Evolutionary conservation across 2,329 filamentous ascomycete genomes (phyloP), one percentile per base, ranked within the genome.

Genomic region (Alternaria metachromatica): DNA sequence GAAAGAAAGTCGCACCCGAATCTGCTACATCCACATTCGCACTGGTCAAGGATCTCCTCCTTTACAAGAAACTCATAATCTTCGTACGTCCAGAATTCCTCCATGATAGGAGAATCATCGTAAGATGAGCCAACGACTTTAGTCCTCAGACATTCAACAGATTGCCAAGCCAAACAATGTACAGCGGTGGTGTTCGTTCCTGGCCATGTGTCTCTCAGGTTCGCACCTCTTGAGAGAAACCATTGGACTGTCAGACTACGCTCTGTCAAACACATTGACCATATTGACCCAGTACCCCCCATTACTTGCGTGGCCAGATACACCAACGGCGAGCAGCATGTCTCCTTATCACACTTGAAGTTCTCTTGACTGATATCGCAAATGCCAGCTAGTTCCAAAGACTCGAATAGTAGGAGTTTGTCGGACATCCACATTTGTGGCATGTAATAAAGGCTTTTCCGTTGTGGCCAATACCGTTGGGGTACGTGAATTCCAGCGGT

Each of bases 101-200:
- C 3, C 15, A 37, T 37, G 13, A 9, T 6, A 13, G 12, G 3
- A 13, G 12, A 7, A 30, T 13, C 30, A 15, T 15, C 30, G 30
- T 0, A 15, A 37, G 2, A 4, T 15, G 30, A 1, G 6, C 3
- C 0, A 4, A 3, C 0, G 30, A 15, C 30, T 37, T 15, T 0
- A 1, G 1, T 4, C 3, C 13, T 7, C 30, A n/a, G 8, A n/a
- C 4, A n/a, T 18, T 6, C 3, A 6, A 15, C 46, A 12, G 46
- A 49, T 18, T 49, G 46, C 46, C 15, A 20, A 1, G 25, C 25
- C 15, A 49, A 5, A 49, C 46, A 49, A 28, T 49, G 46, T 18
- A 28, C 0, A 7, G 15, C 23, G 7, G 23, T 28, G 0, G 2
- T 18, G 0, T 5, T 0, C 15, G 46, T 26, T 49, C 46, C 46